Evolutionary conservation across 495 filamentous ascomycete genomes (phyloP), one percentile per base, ranked within the genome.

Genomic region (Hypoxylon cercidicola): DNA sequence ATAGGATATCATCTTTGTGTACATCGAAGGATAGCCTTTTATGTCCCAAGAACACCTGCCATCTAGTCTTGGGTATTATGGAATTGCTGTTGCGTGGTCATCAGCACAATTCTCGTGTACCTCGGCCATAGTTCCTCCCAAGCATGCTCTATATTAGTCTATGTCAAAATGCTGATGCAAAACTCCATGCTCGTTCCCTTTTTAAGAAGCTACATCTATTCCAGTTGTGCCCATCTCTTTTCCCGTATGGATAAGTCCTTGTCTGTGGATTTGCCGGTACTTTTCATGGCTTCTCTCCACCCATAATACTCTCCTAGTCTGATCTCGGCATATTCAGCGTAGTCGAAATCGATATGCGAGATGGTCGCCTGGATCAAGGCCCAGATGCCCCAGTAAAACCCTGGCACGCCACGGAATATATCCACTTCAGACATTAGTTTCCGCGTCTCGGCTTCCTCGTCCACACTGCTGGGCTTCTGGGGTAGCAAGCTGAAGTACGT

Each of bases 271-370:
- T 80, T 72, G n/a, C 88, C 81, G 40, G 78, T 83, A 8, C 88
- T 89, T 47, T 89, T 84, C 8, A 73, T 68, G 75, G 93, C 90
- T 11, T 81, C 87, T 60, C 92, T 89, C 95, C 95, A 99, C n/a
- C 88, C 92, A 83, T 89, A 96, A 76, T 97, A 99, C 79, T 99
- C 95, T 37, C 90, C 90, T 8, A 99, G 79, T 55, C 96, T 83
- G 4, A 89, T 72, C 73, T 97, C 91, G 19, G 94, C 96, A 77
- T 98, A 99, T 20, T 85, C 83, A 34, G 92, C 91, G 68, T 98
- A 99, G 76, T 99, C 93, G 70, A 99, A 99, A 74, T 98, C 93
- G 64, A 99, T 98, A 58, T 94, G 87, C 4, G 90, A 94, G 64
- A 99, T 98, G 15, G 87, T 91, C 1, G 93, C 92, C 79, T 99